Evolutionary conservation across 2,329 filamentous ascomycete genomes (phyloP).

Genomic region (Calonectria pseudoturangicola): DNA sequence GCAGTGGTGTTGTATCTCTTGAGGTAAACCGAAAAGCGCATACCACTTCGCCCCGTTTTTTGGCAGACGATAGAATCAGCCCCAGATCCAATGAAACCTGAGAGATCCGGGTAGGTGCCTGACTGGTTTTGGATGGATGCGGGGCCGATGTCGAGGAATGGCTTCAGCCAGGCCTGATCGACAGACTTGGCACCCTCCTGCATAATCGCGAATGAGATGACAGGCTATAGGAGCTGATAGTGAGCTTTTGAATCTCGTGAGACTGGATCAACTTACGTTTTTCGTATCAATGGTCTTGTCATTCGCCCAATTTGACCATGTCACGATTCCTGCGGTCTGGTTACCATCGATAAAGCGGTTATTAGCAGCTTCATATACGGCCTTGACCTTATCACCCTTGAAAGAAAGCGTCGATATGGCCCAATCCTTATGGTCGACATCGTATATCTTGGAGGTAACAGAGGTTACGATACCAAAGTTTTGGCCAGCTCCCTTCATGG

Average conservation of each 20-base stretch:
- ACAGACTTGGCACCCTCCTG: constrained; percentile 65
- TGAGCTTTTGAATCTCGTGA: neutral
- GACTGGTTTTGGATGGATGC: constrained; percentile 54
- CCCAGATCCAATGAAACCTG: constrained; percentile 46
- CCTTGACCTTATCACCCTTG: constrained; percentile 68
- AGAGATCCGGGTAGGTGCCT: constrained; percentile 48
- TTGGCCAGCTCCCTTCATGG: constrained; percentile 58
- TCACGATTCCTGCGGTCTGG: constrained; percentile 66
- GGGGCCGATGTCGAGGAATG: constrained; percentile 66
- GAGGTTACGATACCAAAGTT: constrained; percentile 60
- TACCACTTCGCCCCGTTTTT: constrained; percentile 47
- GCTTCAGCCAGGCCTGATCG: constrained; percentile 62
- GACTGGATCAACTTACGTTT: constrained; percentile 54
- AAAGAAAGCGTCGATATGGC: constrained; percentile 64
- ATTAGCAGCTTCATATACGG: constrained; percentile 68
- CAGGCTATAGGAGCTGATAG: constrained; percentile 53
- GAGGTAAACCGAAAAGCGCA: constrained; percentile 52
- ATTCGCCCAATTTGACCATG: constrained; percentile 70
- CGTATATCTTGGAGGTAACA: constrained; percentile 57
- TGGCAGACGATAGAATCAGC: constrained; percentile 44
- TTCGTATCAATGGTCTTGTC: constrained; percentile 63
- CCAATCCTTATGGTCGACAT: constrained; percentile 49
- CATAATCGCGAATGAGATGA: constrained; percentile 66
- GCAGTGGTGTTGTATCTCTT: constrained; percentile 43
- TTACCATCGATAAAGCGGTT: constrained; percentile 62